A percentile compares a stretch with the other conserved stretches of the same genome.
Conservation (phyloP, 2,329 filamentous ascomycete genomes). For the Colletotrichum siamense region DNA sequence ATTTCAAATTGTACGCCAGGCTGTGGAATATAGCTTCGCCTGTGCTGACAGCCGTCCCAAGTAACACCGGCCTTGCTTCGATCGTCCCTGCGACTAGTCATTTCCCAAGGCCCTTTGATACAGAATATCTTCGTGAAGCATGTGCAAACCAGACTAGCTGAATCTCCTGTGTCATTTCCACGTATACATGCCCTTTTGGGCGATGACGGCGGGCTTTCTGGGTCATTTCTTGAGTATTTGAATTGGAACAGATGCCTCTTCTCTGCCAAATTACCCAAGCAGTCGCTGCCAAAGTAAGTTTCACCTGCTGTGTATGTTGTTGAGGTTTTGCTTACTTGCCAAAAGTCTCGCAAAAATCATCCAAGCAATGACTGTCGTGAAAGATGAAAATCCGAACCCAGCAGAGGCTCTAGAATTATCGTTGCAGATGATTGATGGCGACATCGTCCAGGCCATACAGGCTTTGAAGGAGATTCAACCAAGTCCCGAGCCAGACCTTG, state of each 20-base stretch:
- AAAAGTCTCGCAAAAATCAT: background rate
- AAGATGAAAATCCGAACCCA: background rate
- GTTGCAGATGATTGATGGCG: conserved; percentile 34
- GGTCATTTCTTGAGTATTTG: conserved; percentile 30
- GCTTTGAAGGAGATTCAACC: conserved; percentile 38
- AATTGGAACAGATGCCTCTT: conserved; percentile 39
- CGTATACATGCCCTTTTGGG: conserved; percentile 29
- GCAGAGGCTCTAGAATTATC: conserved; percentile 17
- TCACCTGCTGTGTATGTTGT: background rate
- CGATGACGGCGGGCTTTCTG: conserved; percentile 24
- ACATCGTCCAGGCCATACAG: conserved; percentile 41
- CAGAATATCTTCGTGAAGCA: conserved; percentile 39
- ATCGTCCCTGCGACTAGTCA: conserved; percentile 36
- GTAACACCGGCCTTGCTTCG: conserved; percentile 36
- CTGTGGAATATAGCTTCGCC: background rate
- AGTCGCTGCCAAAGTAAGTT: conserved; percentile 35
- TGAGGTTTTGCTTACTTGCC: background rate
- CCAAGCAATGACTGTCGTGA: background rate
- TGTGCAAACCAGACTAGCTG: conserved; percentile 31
- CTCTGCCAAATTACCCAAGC: conserved; percentile 36
- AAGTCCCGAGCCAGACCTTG: conserved; percentile 21
- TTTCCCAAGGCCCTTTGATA: conserved; percentile 33
- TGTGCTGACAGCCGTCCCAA: conserved; percentile 17
- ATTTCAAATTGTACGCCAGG: conserved; percentile 36
- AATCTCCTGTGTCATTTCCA: conserved; percentile 26